Base-by-base conservation (phyloP, 1,284 basidiomycete genomes). In the Pseudozyma thailandica region DNA sequence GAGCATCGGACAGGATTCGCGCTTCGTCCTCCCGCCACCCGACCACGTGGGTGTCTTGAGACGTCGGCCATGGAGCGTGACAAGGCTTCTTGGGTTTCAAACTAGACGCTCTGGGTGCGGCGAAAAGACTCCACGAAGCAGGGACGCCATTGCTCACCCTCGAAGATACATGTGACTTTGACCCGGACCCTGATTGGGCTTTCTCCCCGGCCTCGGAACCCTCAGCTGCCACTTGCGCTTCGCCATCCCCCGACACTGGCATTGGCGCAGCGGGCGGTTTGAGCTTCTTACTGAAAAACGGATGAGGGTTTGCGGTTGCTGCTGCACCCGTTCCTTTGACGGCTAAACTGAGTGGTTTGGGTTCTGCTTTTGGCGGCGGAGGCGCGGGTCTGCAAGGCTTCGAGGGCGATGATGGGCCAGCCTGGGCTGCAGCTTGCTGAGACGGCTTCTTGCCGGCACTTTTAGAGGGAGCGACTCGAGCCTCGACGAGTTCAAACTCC, bases 51-150 rank as follows among this genome's bases (percentile, higher is more conserved):
- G 44, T 54, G 15, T 68, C 53, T 8, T 50, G 12, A 1, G 15
- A 6, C 0, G 52, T 37, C 0, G 70, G 70, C 70, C 70, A 72
- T 10, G 25, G 50, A 15, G 64, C 70, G 3, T 56, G 8, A 6
- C 37, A n/a, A 0, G 64, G 56, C 30, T 63, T 63, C 44, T 63
- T 63, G 2, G 63, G 50, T 28, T 63, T 59, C 21, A 42, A 23
- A 12, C 37, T 39, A 4, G 49, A 23, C 1, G 21, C 20, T 15
- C 60, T 49, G 6, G 51, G 57, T 1, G 69, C 39, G 1, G 69
- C 31, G 27, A 72, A 72, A 15, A 72, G 63, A 31, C 57, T 61
- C 69, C 58, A 66, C 2, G 61, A 50, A 10, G 68, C 57, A 7
- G 58, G 50, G 13, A 50, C 6, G 8, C 33, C 38, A 8, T 33